Evolutionary conservation across 139 green algal species (phyloP).

Genomic region (Chlorella sorokiniana): DNA sequence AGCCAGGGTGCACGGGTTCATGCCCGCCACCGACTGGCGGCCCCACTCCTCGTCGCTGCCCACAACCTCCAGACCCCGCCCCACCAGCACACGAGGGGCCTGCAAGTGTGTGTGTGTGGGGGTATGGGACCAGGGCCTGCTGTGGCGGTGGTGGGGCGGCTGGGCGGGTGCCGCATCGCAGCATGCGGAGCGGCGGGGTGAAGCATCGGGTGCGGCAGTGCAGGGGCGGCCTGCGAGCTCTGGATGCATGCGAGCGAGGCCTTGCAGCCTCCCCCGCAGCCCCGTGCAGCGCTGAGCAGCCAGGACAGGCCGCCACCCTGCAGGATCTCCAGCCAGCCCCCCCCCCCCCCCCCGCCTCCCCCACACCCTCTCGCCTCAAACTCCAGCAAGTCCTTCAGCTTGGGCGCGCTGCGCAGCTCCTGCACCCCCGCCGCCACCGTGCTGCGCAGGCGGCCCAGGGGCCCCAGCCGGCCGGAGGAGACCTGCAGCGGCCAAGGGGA

Average conservation of each 20-base stretch:
- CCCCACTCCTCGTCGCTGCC: constrained; percentile 46
- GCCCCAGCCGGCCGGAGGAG: background rate
- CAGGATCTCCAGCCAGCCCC: too few relatives aligned
- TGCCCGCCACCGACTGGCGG: constrained; percentile 43
- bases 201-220: too few relatives aligned
- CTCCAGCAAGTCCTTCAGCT: constrained; percentile 8
- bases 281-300: too few relatives aligned
- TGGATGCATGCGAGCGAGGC: too few relatives aligned
- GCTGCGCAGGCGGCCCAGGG: background rate
- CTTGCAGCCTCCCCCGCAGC: too few relatives aligned
- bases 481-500: too few relatives aligned
- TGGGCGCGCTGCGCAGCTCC: background rate
- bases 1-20: constrained; percentile 39
- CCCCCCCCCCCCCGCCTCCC: too few relatives aligned
- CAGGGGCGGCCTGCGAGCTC: too few relatives aligned
- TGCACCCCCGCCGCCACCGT: background rate
- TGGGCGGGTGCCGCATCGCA: too few relatives aligned
- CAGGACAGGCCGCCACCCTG: too few relatives aligned
- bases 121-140: background rate
- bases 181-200: too few relatives aligned
- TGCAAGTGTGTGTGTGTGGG: background rate
- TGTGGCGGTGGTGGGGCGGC: too few relatives aligned
- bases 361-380: constrained; percentile 11
- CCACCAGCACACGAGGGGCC: constrained; percentile 8
- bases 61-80: constrained; percentile 13